Base-by-base conservation (phyloP, 768 basidiomycete species). In the Collybiopsis confluens region DNA sequence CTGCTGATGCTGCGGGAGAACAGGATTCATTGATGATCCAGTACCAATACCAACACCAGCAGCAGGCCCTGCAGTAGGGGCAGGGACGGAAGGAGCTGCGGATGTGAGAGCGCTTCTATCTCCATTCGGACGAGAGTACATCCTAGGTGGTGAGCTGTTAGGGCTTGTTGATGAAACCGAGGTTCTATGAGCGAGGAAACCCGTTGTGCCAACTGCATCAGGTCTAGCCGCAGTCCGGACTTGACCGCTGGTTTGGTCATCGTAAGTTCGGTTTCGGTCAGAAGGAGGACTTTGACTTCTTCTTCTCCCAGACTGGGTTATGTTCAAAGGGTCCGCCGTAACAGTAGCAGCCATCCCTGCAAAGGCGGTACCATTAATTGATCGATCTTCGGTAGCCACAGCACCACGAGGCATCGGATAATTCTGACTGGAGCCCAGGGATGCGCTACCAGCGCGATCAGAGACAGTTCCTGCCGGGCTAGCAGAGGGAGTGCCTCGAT, bases 371-470 rank as follows among this genome's bases (percentile, higher is more conserved):
- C n/a, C 42, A 30, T 52, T 52, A 24, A 30, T 15, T 15, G 47
- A 48, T 48, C 47, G 47, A 48, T n/a, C 35, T 7, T 48, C 45
- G 30, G 45, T 46, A 11, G 28, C 30, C 30, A 33, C 33, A 24
- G n/a, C 20, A 35, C 15, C 47, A 48, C 18, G 47, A 48, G 47
- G 47, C 47, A 48, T 48, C 47, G 47, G 47, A 48, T 48, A 48
- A 48, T 20, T 23, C 21, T 48, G 47, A 33, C 26, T 48, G 15
- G 20, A 20, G 21, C 13, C 13, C 30, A 13, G 13, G 30, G 6
- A 6, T 13, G 13, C 13, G 13, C 30, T 13, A 33, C 6, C 13
- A 5, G 6, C 13, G 13, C 30, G 30, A 5, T 33, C 30, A 5
- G 30, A 5, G 30, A 33, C 30, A 33, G 5, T 33, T 33, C 30